Conservation (phyloP, 2,329 filamentous ascomycete genomes). For the Mollisiaceae sp. region DNA sequence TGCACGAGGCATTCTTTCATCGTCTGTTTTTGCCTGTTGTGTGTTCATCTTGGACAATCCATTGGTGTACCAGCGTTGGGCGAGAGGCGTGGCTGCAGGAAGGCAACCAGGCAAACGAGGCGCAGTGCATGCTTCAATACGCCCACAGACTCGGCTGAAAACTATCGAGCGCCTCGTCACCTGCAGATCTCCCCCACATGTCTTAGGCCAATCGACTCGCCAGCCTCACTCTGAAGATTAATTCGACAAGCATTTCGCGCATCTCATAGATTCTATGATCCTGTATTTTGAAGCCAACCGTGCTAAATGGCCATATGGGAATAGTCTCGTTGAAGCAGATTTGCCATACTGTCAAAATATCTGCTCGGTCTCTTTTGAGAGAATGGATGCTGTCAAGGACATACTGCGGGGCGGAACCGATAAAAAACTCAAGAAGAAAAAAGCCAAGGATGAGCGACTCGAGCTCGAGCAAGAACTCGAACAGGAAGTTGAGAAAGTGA, state of each 20-base stretch:
- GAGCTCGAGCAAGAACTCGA: too few relatives aligned
- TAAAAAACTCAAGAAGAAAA: neutral
- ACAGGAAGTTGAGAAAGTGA: neutral
- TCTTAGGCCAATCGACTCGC: neutral
- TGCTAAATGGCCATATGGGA: neutral
- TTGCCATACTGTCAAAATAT: neutral
- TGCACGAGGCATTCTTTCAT: neutral
- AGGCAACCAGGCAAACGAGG: slow-evolving; percentile 10
- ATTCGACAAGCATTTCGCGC: neutral
- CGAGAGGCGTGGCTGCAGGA: neutral
- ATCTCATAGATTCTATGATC: neutral
- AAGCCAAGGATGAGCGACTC: neutral
- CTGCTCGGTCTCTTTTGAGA: neutral
- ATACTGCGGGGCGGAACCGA: neutral
- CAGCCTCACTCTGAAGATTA: neutral
- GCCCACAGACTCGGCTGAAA: neutral
- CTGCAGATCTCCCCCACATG: neutral
- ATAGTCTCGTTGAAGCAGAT: neutral
- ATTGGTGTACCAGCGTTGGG: neutral
- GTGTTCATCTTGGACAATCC: neutral
- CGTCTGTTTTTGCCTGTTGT: neutral
- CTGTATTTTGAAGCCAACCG: neutral
- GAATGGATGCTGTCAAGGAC: neutral
- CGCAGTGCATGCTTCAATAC: neutral
- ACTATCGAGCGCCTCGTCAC: neutral